Base-by-base conservation (phyloP, 2,329 filamentous ascomycete species). In the Aspergillus latus region DNA sequence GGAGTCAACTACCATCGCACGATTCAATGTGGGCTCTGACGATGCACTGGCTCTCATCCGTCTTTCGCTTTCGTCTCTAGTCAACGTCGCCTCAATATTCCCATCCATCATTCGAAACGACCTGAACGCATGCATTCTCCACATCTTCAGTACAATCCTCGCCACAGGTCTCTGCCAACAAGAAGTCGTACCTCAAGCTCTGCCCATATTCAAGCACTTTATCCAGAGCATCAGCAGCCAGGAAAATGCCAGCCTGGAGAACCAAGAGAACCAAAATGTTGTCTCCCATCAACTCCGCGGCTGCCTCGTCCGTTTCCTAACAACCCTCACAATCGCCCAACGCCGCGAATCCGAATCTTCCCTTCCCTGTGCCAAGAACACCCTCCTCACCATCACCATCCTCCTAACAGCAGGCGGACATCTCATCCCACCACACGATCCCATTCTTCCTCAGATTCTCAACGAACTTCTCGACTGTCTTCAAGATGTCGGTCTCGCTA, bases 31-130 rank as follows among this genome's bases (percentile, higher is more conserved):
- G 66, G 92, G 89, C 11, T 72, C 72, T 0, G 92, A 97, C 65
- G 93, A 97, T 72, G 89, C 91, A 1, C 83, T 95, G 15, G 80
- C 88, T 2, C 84, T 99, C 2, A 85, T 97, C 49, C 86, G 87
- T 26, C 86, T 89, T 1, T 88, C 91, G 0, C 81, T 99, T 1
- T 89, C 92, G 58, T 90, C 94, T 1, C 84, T 99, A 1, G 94
- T 97, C 3, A 91, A 97, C 68, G 92, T 94, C 1, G 92, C 94
- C 5, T 90, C 95, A 59, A 92, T 97, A 13, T 99, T 99, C 75
- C 95, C 95, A 0, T 86, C 90, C 2, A 93, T 99, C 66, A 99
- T 99, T 78, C 94, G 94, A 70, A 93, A 92, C 8, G 94, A 99
- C 71, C 82, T 99, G 5, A 92, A 97, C 69, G 93, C 94, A 39